phyloP scores from a whole-genome alignment of 441 rosid genomes.

The Hypseocharis bilobata region DNA sequence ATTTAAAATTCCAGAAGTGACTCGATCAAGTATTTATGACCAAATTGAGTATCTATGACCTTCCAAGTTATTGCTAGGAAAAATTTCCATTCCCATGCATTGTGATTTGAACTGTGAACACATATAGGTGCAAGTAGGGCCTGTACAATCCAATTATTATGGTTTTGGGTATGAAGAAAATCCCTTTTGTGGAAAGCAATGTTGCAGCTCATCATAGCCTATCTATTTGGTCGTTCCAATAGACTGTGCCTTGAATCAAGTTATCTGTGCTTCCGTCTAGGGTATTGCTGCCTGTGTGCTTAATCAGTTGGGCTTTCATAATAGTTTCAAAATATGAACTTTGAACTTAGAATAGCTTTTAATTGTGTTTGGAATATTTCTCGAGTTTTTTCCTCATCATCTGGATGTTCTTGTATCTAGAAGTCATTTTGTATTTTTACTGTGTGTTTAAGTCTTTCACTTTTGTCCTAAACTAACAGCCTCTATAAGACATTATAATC shows the following conservation, averaged over 20 bases:
- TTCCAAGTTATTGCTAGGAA: not conserved
- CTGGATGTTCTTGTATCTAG: too few species aligned
- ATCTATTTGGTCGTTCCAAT: not conserved
- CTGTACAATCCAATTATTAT: not conserved
- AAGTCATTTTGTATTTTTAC: too few species aligned
- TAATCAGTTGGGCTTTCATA: not conserved
- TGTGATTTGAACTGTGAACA: not conserved
- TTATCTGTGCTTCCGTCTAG: not conserved
- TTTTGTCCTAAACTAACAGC: too few species aligned
- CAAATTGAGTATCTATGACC: not conserved
- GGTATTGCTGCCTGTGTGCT: not conserved
- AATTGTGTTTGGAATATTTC: too few species aligned
- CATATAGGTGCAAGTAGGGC: not conserved
- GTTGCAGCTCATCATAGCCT: not conserved
- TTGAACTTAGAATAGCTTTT: too few species aligned
- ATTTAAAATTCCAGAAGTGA: not conserved
- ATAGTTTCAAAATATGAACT: too few species aligned
- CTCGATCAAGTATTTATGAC: not conserved
- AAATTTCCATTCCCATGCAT: not conserved
- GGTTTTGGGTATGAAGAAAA: not conserved
- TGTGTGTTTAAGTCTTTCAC: too few species aligned
- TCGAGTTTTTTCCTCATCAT: too few species aligned
- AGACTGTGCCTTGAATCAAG: not conserved
- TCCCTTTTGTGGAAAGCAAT: not conserved
- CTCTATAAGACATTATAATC: too few species aligned